phyloP scores from a whole-genome alignment of 257 asterid genomes.

The Fraxinus pennsylvanica region DNA sequence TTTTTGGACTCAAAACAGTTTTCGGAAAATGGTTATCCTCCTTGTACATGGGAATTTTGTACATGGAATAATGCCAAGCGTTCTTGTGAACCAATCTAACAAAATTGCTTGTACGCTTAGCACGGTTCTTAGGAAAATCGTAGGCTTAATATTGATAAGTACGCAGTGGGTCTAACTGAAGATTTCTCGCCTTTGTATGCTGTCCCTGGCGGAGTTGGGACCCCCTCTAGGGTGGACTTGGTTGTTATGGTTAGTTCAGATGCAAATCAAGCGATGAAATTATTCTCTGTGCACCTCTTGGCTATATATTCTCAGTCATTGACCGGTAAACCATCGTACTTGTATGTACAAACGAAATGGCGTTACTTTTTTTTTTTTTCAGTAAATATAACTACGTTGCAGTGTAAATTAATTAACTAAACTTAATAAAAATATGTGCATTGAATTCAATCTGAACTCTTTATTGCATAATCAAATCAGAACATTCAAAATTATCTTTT shows the following conservation, averaged over 20 bases:
- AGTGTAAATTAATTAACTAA: no score
- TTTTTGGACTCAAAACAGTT: conserved; percentile 74
- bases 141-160: conserved; percentile 79
- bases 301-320: conserved; percentile 73
- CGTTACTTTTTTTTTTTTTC: no score
- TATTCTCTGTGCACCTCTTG: conserved; percentile 78
- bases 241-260: conserved; percentile 79
- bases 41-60: no score
- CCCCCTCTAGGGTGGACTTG: conserved; percentile 75
- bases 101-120: no score
- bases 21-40: conserved; percentile 42
- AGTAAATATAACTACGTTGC: no score
- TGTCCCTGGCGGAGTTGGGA: conserved; percentile 73
- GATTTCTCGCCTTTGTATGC: conserved; percentile 89
- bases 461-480: neutral
- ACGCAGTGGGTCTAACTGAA: conserved; percentile 67
- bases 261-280: conserved; percentile 76
- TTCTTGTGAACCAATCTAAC: no score
- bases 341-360: no score
- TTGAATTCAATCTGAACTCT: neutral
- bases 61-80: no score
- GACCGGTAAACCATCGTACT: conserved; percentile 43
- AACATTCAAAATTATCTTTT: neutral
- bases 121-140: no score
- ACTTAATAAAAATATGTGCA: neutral